phyloP scores from a whole-genome alignment of 1,284 basidiomycete species.

The Veloporphyrellus conicus region DNA sequence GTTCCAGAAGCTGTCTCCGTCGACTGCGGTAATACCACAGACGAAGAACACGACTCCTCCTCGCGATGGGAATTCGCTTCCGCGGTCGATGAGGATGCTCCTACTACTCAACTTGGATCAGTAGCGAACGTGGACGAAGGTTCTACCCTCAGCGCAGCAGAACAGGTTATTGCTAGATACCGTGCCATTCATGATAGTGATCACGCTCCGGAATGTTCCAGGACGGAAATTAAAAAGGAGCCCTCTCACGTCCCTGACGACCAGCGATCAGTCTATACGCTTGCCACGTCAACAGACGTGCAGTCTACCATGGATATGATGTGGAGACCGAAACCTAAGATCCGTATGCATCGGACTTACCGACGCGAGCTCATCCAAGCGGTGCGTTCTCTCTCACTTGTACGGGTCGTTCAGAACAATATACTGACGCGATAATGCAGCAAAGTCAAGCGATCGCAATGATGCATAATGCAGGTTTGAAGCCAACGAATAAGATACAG shows the following conservation, averaged over 20 bases:
- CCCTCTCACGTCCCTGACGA: conserved; percentile 23
- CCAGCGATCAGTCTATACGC: conserved; percentile 27
- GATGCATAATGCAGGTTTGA: conserved; percentile 31
- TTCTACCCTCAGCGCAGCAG: conserved; percentile 35
- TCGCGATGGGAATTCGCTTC: conserved; percentile 15
- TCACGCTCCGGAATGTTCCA: neutral
- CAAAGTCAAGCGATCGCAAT: conserved; percentile 40
- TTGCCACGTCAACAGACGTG: conserved; percentile 14
- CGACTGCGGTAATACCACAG: conserved; percentile 6
- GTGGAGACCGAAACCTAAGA: conserved; percentile 33
- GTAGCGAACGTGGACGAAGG: conserved; percentile 1
- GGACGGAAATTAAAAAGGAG: conserved; percentile 14
- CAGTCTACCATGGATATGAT: conserved; percentile 28
- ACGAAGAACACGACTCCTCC: conserved; percentile 10
- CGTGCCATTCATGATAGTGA: conserved; percentile 25
- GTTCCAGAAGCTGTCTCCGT: conserved; percentile 3
- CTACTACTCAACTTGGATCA: conserved; percentile 2
- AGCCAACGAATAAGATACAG: conserved; percentile 31
- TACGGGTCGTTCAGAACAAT: neutral
- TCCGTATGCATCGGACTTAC: conserved; percentile 34
- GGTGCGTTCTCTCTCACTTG: conserved; percentile 30
- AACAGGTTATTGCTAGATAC: conserved; percentile 38
- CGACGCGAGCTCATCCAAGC: conserved; percentile 37
- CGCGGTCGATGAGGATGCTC: conserved; percentile 1
- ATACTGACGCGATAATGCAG: conserved; percentile 27